These are phyloP conservation scores for Periconia sp. DNA, from an alignment of 2,329 filamentous ascomycete genomes.

Conservation along the genomic window DNA sequence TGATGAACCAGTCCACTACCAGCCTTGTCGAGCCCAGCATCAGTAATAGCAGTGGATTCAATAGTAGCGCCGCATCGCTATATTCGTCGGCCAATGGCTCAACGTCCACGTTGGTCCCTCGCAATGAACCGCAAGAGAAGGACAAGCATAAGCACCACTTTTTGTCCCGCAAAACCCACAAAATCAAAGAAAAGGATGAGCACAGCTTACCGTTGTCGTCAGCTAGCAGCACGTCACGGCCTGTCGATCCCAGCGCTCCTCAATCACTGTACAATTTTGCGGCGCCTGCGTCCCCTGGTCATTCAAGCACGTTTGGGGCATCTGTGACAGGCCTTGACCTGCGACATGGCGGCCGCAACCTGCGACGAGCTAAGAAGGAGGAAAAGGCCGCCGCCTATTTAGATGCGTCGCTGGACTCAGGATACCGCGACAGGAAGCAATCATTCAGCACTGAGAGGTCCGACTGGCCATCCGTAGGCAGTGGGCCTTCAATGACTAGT, in stretches of 20 bases:
- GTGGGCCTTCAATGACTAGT: conserved; percentile 22
- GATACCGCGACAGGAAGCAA: conserved; percentile 38
- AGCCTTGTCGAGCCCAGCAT: conserved; percentile 64
- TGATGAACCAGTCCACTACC: conserved; percentile 69
- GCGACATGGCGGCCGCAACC: conserved; percentile 72
- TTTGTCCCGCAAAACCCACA: conserved; percentile 76
- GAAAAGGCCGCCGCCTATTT: conserved; percentile 50
- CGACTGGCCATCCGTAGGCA: conserved; percentile 37
- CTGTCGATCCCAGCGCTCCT: conserved; percentile 73
- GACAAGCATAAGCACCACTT: conserved; percentile 78
- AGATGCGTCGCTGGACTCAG: conserved; percentile 34
- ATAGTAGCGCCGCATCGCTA: conserved; percentile 58
- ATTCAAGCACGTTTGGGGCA: conserved; percentile 72
- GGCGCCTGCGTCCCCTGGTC: conserved; percentile 70
- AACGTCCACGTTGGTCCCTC: conserved; percentile 72
- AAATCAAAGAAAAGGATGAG: conserved; percentile 72
- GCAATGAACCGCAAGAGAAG: conserved; percentile 54
- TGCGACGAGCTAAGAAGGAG: conserved; percentile 71
- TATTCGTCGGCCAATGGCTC: conserved; percentile 78
- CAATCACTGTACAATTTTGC: conserved; percentile 80
- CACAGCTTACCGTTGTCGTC: conserved; percentile 70
- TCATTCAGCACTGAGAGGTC: conserved; percentile 43
- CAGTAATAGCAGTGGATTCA: conserved; percentile 47
- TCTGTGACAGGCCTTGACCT: conserved; percentile 79
- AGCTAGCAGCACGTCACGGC: conserved; percentile 73